phyloP scores from a whole-genome alignment of 2,329 filamentous ascomycete genomes.

The Ilyonectria mors-panacis region DNA sequence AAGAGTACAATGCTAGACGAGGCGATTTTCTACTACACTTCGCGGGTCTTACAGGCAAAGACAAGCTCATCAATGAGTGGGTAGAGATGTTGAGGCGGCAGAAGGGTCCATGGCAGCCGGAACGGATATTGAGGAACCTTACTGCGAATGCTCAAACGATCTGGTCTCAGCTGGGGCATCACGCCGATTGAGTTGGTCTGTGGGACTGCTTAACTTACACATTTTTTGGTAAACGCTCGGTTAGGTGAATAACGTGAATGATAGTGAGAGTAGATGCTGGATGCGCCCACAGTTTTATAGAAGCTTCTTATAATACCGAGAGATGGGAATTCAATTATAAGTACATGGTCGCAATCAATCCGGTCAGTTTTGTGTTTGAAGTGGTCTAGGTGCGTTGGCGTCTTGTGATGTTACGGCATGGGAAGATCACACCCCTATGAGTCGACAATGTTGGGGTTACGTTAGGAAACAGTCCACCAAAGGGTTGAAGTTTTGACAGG shows the following conservation, averaged over 20 bases:
- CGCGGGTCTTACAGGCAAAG: background rate
- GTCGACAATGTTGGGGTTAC: no score
- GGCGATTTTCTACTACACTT: constrained; percentile 13
- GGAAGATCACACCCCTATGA: no score
- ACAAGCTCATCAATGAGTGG: constrained; percentile 3
- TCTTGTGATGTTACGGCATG: no score
- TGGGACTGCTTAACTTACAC: background rate
- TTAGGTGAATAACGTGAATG: background rate
- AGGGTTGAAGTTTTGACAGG: no score
- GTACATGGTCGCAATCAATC: background rate
- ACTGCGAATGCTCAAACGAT: constrained; percentile 1
- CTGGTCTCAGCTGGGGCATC: constrained; percentile 4
- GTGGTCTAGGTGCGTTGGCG: background rate
- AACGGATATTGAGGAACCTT: constrained; percentile 5
- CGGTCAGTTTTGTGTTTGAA: background rate
- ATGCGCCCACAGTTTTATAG: background rate
- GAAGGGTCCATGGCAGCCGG: constrained; percentile 2
- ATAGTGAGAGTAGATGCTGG: no score
- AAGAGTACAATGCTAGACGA: constrained; percentile 3
- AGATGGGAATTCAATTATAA: background rate
- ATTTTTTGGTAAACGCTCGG: background rate
- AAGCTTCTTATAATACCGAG: background rate
- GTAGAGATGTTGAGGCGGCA: constrained; percentile 1
- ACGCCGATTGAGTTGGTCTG: background rate
- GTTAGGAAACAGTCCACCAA: no score